Percentiles rank a stretch among this genome's conserved stretches.
phyloP scores from a whole-genome alignment of 768 basidiomycete species.

The Calocybe gangraenosa region DNA sequence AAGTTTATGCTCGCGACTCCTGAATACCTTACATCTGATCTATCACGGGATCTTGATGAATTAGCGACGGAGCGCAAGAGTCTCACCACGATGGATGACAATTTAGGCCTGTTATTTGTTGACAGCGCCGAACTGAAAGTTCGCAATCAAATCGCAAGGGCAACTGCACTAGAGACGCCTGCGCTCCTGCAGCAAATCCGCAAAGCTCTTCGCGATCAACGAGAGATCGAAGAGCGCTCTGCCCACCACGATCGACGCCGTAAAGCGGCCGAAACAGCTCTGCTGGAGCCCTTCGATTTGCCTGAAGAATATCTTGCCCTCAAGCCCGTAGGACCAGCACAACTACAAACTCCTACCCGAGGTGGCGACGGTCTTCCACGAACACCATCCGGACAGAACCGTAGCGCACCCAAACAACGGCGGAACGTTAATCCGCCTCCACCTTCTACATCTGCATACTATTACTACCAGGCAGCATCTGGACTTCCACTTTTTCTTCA shows the following conservation, averaged over 20 bases:
- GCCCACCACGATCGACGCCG: slow-evolving; percentile 25
- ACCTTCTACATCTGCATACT: slow-evolving; percentile 86
- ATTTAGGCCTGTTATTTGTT: slow-evolving; percentile 75
- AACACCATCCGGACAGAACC: slow-evolving; percentile 22
- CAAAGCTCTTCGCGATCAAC: slow-evolving; percentile 53
- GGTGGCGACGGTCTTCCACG: slow-evolving; percentile 1
- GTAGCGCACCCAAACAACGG: slow-evolving; percentile 53
- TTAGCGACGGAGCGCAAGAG: slow-evolving; percentile 66
- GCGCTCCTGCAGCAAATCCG: slow-evolving; percentile 62
- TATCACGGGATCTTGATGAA: slow-evolving; percentile 69
- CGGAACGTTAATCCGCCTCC: slow-evolving; percentile 84
- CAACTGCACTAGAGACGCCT: slow-evolving; percentile 67
- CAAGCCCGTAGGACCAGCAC: slow-evolving; percentile 22
- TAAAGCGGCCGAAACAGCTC: slow-evolving; percentile 22
- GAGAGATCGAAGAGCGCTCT: slow-evolving; percentile 47
- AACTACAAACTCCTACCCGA: slow-evolving; percentile 10
- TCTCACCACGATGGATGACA: slow-evolving; percentile 66
- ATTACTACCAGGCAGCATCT: slow-evolving; percentile 92
- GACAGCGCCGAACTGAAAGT: slow-evolving; percentile 74
- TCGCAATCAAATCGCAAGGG: slow-evolving; percentile 75
- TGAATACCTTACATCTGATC: slow-evolving; percentile 69
- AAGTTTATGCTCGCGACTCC: slow-evolving; percentile 98
- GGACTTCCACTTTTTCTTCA: slow-evolving; percentile 92
- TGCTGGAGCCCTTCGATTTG: slow-evolving; percentile 27
- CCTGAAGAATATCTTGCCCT: slow-evolving; percentile 58